Percentiles rank a stretch among this genome's conserved stretches.
These are phyloP conservation scores for Pisolithus microcarpus DNA, from an alignment of 768 basidiomycete species.

Conservation along the genomic window DNA sequence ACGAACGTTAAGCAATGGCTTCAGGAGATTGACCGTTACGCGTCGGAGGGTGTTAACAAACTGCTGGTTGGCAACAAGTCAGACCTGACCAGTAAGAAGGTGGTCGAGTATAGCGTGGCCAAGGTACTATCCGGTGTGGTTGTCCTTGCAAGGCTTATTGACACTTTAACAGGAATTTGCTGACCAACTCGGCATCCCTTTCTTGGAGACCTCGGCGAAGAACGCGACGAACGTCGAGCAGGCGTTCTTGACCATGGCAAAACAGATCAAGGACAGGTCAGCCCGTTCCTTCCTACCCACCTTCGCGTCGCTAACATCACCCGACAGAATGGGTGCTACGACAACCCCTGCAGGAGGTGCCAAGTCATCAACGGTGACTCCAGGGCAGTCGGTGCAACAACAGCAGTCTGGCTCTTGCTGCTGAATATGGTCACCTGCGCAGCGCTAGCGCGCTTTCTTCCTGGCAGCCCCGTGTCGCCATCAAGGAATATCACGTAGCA, in stretches of 20 bases:
- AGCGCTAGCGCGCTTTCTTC: conserved; percentile 10
- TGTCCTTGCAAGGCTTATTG: neutral
- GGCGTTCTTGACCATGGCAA: conserved; percentile 98
- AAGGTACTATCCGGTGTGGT: conserved; percentile 46
- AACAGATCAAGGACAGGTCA: conserved; percentile 90
- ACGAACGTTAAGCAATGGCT: conserved; percentile 95
- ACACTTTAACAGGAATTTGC: conserved; percentile 72
- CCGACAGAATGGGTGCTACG: conserved; percentile 73
- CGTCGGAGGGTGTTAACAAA: conserved; percentile 98
- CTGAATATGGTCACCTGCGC: conserved; percentile 35
- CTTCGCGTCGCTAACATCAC: neutral
- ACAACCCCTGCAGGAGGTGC: conserved; percentile 66
- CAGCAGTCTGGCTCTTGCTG: conserved; percentile 73
- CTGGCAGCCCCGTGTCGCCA: conserved; percentile 15
- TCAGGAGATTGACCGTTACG: conserved; percentile 91
- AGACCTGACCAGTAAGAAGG: conserved; percentile 95
- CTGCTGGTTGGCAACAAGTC: conserved; percentile 98
- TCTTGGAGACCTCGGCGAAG: conserved; percentile 99
- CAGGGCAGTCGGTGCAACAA: conserved; percentile 77
- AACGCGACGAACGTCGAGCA: conserved; percentile 98
- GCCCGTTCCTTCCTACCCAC: conserved; percentile 9
- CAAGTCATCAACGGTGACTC: conserved; percentile 79
- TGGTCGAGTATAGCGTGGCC: conserved; percentile 82
- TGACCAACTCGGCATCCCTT: conserved; percentile 87
- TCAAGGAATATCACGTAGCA: conserved; percentile 19